These are phyloP conservation scores for Rhynchospora tenuis DNA, from an alignment of 176 grass and related monocot genomes.

Conservation along the genomic window DNA sequence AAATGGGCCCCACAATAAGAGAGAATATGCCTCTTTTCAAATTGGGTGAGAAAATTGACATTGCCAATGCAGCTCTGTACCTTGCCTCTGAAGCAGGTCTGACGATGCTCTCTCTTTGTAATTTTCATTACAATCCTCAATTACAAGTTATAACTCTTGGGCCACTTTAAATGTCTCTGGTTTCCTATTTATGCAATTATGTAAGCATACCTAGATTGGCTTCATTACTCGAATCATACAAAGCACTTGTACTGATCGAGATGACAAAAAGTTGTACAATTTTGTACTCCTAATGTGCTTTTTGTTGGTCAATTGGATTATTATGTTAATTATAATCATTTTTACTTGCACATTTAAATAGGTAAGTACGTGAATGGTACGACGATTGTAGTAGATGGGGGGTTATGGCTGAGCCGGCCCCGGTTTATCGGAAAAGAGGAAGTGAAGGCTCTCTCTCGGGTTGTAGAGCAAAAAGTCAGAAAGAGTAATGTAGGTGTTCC, in stretches of 20 bases:
- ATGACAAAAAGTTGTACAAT: background rate
- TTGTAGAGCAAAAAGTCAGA: constrained; percentile 60
- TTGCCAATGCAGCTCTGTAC: constrained; percentile 84
- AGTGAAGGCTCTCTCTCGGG: constrained; percentile 63
- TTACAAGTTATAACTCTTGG: background rate
- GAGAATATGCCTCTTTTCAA: constrained; percentile 61
- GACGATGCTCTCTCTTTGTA: background rate
- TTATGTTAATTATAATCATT: background rate
- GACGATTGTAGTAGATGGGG: constrained; percentile 80
- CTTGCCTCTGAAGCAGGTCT: constrained; percentile 88
- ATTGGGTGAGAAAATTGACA: constrained; percentile 72
- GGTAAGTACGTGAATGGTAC: constrained; percentile 96
- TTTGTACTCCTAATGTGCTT: background rate
- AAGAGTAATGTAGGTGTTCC: constrained; percentile 38
- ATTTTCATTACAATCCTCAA: background rate
- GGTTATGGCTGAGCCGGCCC: constrained; percentile 75
- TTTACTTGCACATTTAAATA: constrained; percentile 21
- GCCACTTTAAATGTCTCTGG: background rate
- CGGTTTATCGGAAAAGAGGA: constrained; percentile 59
- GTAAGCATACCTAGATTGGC: background rate
- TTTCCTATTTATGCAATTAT: constrained; percentile 7
- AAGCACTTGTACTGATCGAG: background rate
- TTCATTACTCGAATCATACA: background rate
- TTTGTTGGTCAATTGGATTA: background rate
- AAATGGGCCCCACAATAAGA: constrained; percentile 42